Evolutionary conservation across 1,284 basidiomycete genomes (phyloP).

Genomic region (Schizophyllum amplum): DNA sequence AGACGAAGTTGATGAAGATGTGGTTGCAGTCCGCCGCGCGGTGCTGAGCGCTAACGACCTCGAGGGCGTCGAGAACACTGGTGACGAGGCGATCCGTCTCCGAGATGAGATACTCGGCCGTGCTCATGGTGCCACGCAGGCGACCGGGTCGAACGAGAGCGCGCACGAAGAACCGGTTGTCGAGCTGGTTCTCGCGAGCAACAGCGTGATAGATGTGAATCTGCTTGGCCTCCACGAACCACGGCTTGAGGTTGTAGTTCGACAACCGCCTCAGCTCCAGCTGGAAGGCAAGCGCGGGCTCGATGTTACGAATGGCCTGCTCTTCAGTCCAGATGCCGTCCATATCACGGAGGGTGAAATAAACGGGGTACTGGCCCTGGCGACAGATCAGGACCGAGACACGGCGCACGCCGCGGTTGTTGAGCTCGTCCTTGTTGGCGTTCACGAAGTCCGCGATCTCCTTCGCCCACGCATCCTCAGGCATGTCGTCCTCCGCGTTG

Average conservation of each 20-base stretch:
- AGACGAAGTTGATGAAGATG: slow-evolving; percentile 98
- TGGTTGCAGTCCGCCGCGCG: slow-evolving; percentile 93
- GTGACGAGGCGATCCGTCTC: slow-evolving; percentile 97
- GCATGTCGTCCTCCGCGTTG: slow-evolving; percentile 65
- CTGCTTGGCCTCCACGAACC: slow-evolving; percentile 91
- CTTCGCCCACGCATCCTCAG: slow-evolving; percentile 75
- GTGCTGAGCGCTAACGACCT: slow-evolving; percentile 82
- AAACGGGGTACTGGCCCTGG: slow-evolving; percentile 87
- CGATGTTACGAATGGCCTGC: slow-evolving; percentile 95
- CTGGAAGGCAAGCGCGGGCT: slow-evolving; percentile 97
- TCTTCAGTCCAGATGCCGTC: slow-evolving; percentile 86
- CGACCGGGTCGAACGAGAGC: slow-evolving; percentile 94
- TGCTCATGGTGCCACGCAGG: slow-evolving; percentile 85
- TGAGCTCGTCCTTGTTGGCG: slow-evolving; percentile 55
- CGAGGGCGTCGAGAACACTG: slow-evolving; percentile 89
- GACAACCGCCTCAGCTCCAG: slow-evolving; percentile 94
- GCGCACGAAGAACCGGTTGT: slow-evolving; percentile 97
- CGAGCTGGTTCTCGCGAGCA: slow-evolving; percentile 92
- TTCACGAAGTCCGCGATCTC: slow-evolving; percentile 74
- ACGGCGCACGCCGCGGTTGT: slow-evolving; percentile 79
- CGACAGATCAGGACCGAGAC: slow-evolving; percentile 91
- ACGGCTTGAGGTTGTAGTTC: slow-evolving; percentile 93
- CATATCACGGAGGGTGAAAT: slow-evolving; percentile 84
- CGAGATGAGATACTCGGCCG: slow-evolving; percentile 93
- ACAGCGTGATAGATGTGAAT: slow-evolving; percentile 97